Evolutionary conservation across 495 filamentous ascomycete genomes (phyloP), one percentile per base, ranked within the genome.

Genomic region (Chlorociboria aeruginascens): DNA sequence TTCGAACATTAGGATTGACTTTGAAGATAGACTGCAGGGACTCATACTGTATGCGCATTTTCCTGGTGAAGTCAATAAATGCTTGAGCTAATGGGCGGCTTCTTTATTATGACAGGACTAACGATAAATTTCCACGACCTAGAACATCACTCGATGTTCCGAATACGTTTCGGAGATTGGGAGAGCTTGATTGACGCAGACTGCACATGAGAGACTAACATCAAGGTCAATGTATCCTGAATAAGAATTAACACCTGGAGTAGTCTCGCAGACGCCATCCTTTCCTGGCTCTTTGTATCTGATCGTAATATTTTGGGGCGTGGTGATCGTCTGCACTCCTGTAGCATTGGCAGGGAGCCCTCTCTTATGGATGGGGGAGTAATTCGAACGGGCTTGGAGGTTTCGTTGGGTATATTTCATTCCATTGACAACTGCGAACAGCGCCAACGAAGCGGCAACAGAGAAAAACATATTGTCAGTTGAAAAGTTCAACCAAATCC

Each of bases 281-380:
- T 66, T 63, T 3, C 70, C 71, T 3, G 73, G 72, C 53, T 75
- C 62, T 57, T 74, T 76, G 53, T 73, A 75, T 7, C 71, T 62
- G 35, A 77, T 74, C 8, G 58, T 49, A 50, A 68, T 69, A 45
- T 74, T 74, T 43, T 71, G 72, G 9, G 78, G 74, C 0, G 79
- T 77, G 20, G 66, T 69, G 41, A 81, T 73, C 4, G 74, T 74
- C 47, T 69, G 77, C 17, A 82, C 71, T 11, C 65, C 72, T 1
- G 64, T 72, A 8, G 78, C 68, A 42, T 75, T 65, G 7, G 67
- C 61, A 7, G 53, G 45, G 38, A 30, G n/a, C 17, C 42, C 43
- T 42, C 45, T 13, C 13, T 37, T 29, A 37, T 36, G 43, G 8
- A 42, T 35, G 16, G 38, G 50, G 29, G 13, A 35, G 38, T 47